Evolutionary conservation across 2,329 filamentous ascomycete genomes (phyloP).

Genomic region (Cladosporium oxysporum): DNA sequence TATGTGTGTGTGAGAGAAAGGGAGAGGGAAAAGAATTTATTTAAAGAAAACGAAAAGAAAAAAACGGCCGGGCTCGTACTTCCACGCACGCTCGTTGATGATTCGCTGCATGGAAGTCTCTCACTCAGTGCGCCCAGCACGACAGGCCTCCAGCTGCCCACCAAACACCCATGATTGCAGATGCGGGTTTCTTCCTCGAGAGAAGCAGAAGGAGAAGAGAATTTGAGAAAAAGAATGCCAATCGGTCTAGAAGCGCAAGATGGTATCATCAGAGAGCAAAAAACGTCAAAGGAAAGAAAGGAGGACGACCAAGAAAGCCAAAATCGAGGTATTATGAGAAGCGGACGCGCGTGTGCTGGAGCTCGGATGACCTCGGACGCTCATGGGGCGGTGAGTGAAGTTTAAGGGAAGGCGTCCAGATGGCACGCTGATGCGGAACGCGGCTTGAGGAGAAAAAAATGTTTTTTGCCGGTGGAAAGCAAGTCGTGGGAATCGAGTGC

Average conservation of each 20-base stretch:
- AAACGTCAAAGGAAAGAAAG: neutral
- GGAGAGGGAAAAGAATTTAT: no score
- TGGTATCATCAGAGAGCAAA: conserved; percentile 13
- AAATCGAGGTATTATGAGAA: neutral
- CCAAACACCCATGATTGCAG: no score
- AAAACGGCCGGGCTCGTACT: no score
- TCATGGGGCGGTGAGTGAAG: neutral
- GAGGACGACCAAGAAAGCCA: neutral
- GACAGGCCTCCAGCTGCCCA: no score
- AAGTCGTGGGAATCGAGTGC: neutral
- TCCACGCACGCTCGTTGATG: no score
- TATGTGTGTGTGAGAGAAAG: neutral
- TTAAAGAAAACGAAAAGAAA: neutral
- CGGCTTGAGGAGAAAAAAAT: neutral
- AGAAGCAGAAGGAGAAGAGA: neutral
- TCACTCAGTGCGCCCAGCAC: no score
- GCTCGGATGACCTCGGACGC: neutral
- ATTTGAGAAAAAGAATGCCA: neutral
- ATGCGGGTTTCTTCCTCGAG: neutral
- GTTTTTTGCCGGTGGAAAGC: neutral
- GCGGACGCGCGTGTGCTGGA: neutral
- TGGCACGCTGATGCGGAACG: neutral
- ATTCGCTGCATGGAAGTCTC: no score
- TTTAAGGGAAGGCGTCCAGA: neutral
- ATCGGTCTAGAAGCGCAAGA: conserved; percentile 1